A percentile compares a stretch with the other conserved stretches of the same genome.
These are phyloP conservation scores for Suhomyces choctaworum DNA, from an alignment of 1,139 yeast species.

Conservation along the genomic window DNA sequence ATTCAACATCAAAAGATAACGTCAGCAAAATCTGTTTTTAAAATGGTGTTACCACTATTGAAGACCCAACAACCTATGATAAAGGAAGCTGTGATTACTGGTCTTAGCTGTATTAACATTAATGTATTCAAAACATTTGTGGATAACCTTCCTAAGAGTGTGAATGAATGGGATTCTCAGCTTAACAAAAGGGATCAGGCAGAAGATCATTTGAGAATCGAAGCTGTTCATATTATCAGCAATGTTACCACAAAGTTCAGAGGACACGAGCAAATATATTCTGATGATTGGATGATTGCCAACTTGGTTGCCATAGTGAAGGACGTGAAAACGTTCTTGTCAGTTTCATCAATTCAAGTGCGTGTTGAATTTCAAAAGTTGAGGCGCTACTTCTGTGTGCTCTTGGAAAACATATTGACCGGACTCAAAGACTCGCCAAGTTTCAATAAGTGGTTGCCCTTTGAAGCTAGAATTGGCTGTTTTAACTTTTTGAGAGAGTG, in stretches of 20 bases:
- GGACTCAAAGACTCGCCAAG: constrained; percentile 48
- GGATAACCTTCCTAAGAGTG: constrained; percentile 69
- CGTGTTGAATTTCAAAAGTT: constrained; percentile 74
- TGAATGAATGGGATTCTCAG: constrained; percentile 58
- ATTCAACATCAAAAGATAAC: constrained; percentile 91
- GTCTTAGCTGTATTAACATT: constrained; percentile 85
- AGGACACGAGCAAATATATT: constrained; percentile 48
- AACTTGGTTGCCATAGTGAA: constrained; percentile 66
- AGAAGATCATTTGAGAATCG: constrained; percentile 64
- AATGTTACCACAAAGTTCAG: constrained; percentile 68
- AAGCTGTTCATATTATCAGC: constrained; percentile 73
- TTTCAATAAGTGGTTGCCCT: constrained; percentile 63
- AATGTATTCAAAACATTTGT: constrained; percentile 82
- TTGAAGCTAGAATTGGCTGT: constrained; percentile 81
- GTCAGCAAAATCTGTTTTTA: constrained; percentile 86
- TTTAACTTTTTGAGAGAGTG: constrained; percentile 85
- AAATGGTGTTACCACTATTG: constrained; percentile 81
- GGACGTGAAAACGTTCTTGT: constrained; percentile 63
- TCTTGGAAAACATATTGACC: constrained; percentile 66
- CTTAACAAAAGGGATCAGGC: constrained; percentile 32
- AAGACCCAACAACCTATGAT: constrained; percentile 70
- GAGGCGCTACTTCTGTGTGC: constrained; percentile 77
- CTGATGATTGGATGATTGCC: constrained; percentile 70
- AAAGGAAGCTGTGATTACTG: constrained; percentile 82
- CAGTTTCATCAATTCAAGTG: constrained; percentile 57